Evolutionary conservation across 345 rosid species (phyloP), one percentile per base, ranked within the genome.

Genomic region (Gossypium turneri): DNA sequence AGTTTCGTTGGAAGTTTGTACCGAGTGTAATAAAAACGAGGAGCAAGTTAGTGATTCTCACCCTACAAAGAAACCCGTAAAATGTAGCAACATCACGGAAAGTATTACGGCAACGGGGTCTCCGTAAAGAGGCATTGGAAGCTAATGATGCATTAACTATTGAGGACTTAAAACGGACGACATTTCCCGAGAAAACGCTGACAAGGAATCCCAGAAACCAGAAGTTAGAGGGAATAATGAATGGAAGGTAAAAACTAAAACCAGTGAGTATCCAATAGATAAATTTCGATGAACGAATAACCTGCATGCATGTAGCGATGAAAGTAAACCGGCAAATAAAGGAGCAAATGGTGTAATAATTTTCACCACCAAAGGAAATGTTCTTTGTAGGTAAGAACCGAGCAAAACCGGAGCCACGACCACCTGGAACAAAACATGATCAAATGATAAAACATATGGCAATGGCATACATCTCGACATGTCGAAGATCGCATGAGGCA

Each of bases 261-360:
- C 60, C 27, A 63, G 15, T 12, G 10, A 60, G 53, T 9, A 77
- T 52, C 51, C 25, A 56, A 52, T 51, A 25, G 9, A 24, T 58
- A 22, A 41, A 29, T 38, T 65, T 67, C 3, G 11, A 57, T 8
- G 25, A 44, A 1, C 43, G 45, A 53, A 60, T 17, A 43, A 90
- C 94, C 90, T 90, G 89, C 90, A 83, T 22, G 94, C 92, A 70
- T 88, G 88, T 48, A 90, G 74, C 7, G 90, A 85, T 62, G 89
- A 80, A 50, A 76, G 15, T 83, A 90, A 79, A 73, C 86, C 92
- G 20, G 90, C 89, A 78, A 81, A 84, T n/a, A 90, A 79, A 0
- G 92, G 92, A 2, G 94, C 80, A 38, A 86, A 85, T 73, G 92
- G 92, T 25, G 71, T 82, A 73, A 87, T 77, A 27, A 34, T 75